phyloP scores from a whole-genome alignment of 2,329 filamentous ascomycete genomes.

The Dactylellina haptotyla region DNA sequence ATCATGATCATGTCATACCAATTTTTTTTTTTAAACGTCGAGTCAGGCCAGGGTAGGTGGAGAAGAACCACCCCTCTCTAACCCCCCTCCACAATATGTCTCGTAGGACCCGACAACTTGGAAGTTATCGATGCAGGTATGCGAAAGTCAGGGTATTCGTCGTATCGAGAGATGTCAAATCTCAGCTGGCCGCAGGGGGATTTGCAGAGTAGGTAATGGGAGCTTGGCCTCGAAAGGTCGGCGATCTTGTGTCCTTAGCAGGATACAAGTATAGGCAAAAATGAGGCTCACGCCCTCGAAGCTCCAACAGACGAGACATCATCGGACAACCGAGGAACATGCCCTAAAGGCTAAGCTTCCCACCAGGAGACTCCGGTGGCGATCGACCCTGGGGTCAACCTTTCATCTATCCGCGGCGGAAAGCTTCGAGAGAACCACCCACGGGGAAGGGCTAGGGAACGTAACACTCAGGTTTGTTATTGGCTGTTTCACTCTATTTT shows the following conservation, averaged over 20 bases:
- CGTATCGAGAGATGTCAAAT: conserved; percentile 33
- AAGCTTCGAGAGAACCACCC: background rate
- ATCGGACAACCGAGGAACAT: background rate
- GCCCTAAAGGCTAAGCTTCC: background rate
- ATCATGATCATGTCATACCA: conserved; percentile 2
- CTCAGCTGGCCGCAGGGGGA: conserved; percentile 47
- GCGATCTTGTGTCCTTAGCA: no score
- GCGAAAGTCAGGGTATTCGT: background rate
- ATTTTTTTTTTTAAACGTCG: background rate
- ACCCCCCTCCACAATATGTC: background rate
- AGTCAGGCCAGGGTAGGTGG: background rate
- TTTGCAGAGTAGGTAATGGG: no score
- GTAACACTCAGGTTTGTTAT: conserved; percentile 20
- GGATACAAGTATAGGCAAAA: no score
- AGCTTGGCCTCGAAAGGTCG: conserved; percentile 10
- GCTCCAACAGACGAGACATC: no score
- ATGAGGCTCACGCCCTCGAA: no score
- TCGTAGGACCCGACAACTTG: conserved; percentile 11
- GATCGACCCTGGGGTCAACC: conserved; percentile 13
- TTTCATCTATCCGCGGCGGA: background rate
- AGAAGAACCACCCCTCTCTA: background rate
- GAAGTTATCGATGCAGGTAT: conserved; percentile 11
- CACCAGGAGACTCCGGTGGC: conserved; percentile 18
- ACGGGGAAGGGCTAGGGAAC: conserved; percentile 3
- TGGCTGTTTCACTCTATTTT: conserved; percentile 53